A percentile compares a stretch with the other conserved stretches of the same genome.
Conservation (phyloP, 2,329 filamentous ascomycete genomes). For the Arthroderma sp. region DNA sequence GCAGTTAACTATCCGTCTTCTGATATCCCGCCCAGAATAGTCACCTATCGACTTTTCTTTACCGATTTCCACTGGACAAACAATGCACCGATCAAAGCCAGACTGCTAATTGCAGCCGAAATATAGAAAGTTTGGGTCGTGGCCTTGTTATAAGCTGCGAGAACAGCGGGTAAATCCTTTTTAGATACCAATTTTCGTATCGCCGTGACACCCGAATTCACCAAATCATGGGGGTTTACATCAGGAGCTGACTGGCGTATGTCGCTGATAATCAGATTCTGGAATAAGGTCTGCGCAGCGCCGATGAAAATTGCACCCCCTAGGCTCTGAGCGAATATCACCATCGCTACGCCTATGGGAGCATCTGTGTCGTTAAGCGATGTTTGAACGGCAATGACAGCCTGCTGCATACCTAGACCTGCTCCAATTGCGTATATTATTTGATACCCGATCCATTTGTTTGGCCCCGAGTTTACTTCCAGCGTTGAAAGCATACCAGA, state of each 20-base stretch:
- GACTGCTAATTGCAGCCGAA: constrained; percentile 3
- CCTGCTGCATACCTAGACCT: constrained; percentile 13
- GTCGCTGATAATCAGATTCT: constrained; percentile 8
- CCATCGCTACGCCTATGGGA: constrained; percentile 11
- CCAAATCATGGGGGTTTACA: constrained; percentile 16
- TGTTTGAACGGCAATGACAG: constrained; percentile 11
- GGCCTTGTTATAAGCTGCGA: constrained; percentile 25
- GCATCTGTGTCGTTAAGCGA: constrained; percentile 10
- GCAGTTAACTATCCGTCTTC: no score
- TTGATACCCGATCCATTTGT: constrained; percentile 15
- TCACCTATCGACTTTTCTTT: background rate
- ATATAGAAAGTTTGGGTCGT: constrained; percentile 21
- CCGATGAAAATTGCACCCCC: constrained; percentile 13
- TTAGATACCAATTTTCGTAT: constrained; percentile 19
- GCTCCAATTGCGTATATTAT: constrained; percentile 14
- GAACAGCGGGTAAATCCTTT: constrained; percentile 17
- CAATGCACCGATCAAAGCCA: background rate
- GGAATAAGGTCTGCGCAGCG: constrained; percentile 13
- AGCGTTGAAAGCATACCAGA: constrained; percentile 18
- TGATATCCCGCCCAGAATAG: no score
- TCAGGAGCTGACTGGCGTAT: constrained; percentile 13
- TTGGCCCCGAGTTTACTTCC: constrained; percentile 10
- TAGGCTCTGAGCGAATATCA: constrained; percentile 12
- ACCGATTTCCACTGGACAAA: constrained; percentile 5
- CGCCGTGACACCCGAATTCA: constrained; percentile 26